Conservation (phyloP, 208 protist genomes). For the Leishmania amazonensis region DNA sequence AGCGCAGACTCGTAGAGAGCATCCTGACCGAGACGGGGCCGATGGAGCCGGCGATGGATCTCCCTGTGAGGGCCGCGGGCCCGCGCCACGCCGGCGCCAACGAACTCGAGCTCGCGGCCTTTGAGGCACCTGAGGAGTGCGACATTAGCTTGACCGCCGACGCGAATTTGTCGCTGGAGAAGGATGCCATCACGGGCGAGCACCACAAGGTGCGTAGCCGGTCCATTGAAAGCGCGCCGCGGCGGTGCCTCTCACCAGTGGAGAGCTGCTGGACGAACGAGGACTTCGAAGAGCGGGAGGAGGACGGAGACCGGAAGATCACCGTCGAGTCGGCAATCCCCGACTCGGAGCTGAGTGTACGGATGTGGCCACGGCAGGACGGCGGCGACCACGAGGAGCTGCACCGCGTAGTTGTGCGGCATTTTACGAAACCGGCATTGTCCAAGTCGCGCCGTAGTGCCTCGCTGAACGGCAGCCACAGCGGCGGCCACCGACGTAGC, state of each 20-base stretch:
- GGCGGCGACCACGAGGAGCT: neutral
- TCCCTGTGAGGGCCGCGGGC: neutral
- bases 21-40: slow-evolving; percentile 16
- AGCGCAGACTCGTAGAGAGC: slow-evolving; percentile 17
- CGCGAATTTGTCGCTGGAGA: neutral
- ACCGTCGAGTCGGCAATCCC: neutral
- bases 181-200: slow-evolving; percentile 14
- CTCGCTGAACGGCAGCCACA: neutral
- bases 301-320: neutral
- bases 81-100: slow-evolving; percentile 4
- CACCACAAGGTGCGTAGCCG: slow-evolving; percentile 26
- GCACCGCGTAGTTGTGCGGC: slow-evolving; percentile 10
- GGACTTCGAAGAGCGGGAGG: slow-evolving; percentile 31
- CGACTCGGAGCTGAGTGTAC: neutral
- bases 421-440: slow-evolving; percentile 8
- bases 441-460: neutral
- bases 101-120: neutral
- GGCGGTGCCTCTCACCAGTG: slow-evolving; percentile 1
- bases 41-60: neutral
- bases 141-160: slow-evolving; percentile 2
- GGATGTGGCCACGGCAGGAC: neutral
- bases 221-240: slow-evolving; percentile 36
- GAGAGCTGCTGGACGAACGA: slow-evolving; percentile 40
- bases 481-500: neutral
- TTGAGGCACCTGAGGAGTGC: slow-evolving; percentile 13